These are phyloP conservation scores for Linanthus parryae DNA, from an alignment of 148 eudicot genomes.

Conservation along the genomic window DNA sequence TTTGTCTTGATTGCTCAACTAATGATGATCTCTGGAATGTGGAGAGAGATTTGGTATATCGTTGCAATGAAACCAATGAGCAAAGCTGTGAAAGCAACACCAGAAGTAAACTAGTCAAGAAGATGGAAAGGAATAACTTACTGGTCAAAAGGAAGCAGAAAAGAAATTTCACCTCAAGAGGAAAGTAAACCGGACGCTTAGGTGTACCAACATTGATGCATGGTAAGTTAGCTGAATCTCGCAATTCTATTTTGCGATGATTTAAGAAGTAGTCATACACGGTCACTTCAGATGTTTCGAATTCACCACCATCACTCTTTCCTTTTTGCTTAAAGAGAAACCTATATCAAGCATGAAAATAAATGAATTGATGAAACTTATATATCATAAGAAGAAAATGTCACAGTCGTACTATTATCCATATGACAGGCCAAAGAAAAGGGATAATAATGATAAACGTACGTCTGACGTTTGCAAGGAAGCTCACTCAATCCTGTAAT, in stretches of 20 bases:
- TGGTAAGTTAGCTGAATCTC: conserved; percentile 33
- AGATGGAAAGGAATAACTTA: background rate
- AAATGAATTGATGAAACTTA: no score
- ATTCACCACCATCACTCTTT: conserved; percentile 17
- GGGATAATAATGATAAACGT: background rate
- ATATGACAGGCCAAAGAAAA: no score
- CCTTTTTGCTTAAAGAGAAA: conserved; percentile 32
- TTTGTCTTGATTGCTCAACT: conserved; percentile 28
- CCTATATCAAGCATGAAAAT: conserved; percentile 14
- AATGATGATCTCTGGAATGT: conserved; percentile 25
- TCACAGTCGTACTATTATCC: no score
- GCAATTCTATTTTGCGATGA: conserved; percentile 28
- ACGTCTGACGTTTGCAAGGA: conserved; percentile 32
- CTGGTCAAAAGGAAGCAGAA: background rate
- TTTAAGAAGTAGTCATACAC: conserved; percentile 51
- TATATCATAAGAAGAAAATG: no score
- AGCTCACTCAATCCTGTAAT: conserved; percentile 46
- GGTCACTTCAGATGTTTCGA: conserved; percentile 30
- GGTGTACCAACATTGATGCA: conserved; percentile 66
- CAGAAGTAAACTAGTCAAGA: background rate
- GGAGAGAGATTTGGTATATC: conserved; percentile 31
- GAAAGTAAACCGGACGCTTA: conserved; percentile 47
- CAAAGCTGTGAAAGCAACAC: conserved; percentile 20
- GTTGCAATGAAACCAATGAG: conserved; percentile 24
- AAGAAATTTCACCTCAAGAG: conserved; percentile 39